Conservation (phyloP, 139 green algal species). For the Tetraselmis chui region DNA sequence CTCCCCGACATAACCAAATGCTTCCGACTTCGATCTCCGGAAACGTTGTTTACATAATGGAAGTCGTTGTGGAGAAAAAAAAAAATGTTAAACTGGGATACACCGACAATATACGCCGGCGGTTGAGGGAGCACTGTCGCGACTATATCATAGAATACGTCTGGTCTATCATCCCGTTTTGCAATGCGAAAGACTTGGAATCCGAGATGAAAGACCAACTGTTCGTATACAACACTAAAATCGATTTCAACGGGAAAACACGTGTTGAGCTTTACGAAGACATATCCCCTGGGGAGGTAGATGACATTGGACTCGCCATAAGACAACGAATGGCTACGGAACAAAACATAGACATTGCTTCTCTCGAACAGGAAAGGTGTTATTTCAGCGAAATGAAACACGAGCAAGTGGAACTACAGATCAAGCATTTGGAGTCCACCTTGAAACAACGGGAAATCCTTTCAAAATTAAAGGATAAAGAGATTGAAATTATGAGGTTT, state of each 20-base stretch:
- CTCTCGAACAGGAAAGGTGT: not conserved
- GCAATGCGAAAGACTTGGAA: not conserved
- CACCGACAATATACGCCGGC: not conserved
- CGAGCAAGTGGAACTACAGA: not conserved
- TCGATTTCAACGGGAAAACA: not conserved
- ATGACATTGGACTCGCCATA: not conserved
- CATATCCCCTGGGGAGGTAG: not conserved
- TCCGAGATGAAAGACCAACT: not conserved
- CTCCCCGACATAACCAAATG: not conserved
- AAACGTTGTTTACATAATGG: not conserved
- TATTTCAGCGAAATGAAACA: not conserved
- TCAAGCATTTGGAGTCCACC: not conserved
- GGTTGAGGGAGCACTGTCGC: not conserved
- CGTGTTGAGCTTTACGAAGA: not conserved
- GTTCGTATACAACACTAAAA: not conserved
- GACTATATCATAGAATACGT: not conserved
- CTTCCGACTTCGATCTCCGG: not conserved
- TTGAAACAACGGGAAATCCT: not conserved
- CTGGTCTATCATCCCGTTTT: not conserved
- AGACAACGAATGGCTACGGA: not conserved
- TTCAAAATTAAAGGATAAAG: not conserved
- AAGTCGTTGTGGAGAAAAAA: not conserved
- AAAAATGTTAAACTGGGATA: not conserved
- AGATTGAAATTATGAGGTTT: not conserved
- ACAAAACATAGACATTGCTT: not conserved